Base-by-base conservation (phyloP, 2,329 filamentous ascomycete species). In the Blastomyces emzantsi region DNA sequence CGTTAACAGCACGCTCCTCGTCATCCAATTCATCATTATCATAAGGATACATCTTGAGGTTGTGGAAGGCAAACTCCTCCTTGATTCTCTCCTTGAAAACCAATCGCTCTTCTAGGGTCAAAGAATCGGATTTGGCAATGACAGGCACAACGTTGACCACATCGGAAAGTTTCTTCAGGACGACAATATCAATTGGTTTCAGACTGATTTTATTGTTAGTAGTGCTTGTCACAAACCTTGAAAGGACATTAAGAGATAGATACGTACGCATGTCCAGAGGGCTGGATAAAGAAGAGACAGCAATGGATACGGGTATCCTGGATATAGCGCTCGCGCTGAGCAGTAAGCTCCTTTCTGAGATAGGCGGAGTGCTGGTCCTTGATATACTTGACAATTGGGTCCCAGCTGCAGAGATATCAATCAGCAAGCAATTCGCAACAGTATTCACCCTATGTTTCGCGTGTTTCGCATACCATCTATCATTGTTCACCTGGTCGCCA, bases 361-460 rank as follows among this genome's bases (percentile, higher is more conserved):
- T 97, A 99, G 73, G 94, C 93, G 62, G 92, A 97, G 84, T 99
- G 94, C 83, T 99, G 94, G 80, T 99, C 94, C 85, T 99, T 99
- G 85, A 99, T 99, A 82, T 99, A 99, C 84, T 99, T 99, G 84
- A 99, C 93, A 77, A 99, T 99, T 68, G 94, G 94, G 76, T 99
- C 94, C 94, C 94, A 99, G 87, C 80, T 83, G 47, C 55, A 62
- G 22, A 60, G 11, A 45, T 61, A 45, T 30, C 9, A 19, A 56
- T 63, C 58, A 64, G 63, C 33, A 43, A 63, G 30, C 4, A 28
- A 64, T 64, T 49, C 45, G 6, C 33, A 51, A 58, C 33, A 51
- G 36, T 13, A 51, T 41, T 49, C 33, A 67, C 22, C 13, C 47
- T 2, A 59, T n/a, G 39, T 61, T 70, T 73, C 67, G 72, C 68